Base-by-base conservation (phyloP, 2,329 filamentous ascomycete genomes). In the Aspergillus sp. region DNA sequence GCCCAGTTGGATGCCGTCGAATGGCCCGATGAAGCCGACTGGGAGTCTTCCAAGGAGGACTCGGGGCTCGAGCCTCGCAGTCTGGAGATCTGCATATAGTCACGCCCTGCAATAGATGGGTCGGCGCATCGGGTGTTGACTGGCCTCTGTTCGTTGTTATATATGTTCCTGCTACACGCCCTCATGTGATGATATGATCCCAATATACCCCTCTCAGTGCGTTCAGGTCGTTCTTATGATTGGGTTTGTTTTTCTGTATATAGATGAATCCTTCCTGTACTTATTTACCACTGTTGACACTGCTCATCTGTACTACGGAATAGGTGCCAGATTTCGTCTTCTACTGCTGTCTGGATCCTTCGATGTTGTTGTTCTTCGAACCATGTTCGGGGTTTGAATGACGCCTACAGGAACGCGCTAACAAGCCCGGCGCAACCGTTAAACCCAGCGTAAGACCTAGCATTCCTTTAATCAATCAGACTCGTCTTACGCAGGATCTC, bases 1-100 rank as follows among this genome's bases (percentile, higher is more conserved):
- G 32, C 51, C 14, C 17, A 50, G 25, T 44, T 57, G 29, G 14
- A 43, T 17, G n/a, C 29, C 23, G 20, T 46, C n/a, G 6, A 16
- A 21, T 49, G 46, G 46, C n/a, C 21, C n/a, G 46, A 32, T 20
- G 46, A 49, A 14, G 4, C 34, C 0, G 23, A 25, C 13, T 49
- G 38, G 20, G 36, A 32, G 6, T 38, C 34, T 9, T 38, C 34
- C 34, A 38, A 38, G 16, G 34, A 17, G 7, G 34, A 38, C 14
- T 17, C 34, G 2, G 34, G 14, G 11, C 34, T 38, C 34, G 34
- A 38, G 16, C 34, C 34, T 17, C 34, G 16, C n/a, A 11, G 34
- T 17, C 16, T 38, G 3, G 34, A 38, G 14, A 38, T 38, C 14
- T 38, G 34, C 34, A 38, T 38, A n/a, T 38, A 17, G 16, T 17